These are phyloP conservation scores for Perkinsus olseni DNA, from an alignment of 169 alveolate genomes.

Conservation along the genomic window DNA sequence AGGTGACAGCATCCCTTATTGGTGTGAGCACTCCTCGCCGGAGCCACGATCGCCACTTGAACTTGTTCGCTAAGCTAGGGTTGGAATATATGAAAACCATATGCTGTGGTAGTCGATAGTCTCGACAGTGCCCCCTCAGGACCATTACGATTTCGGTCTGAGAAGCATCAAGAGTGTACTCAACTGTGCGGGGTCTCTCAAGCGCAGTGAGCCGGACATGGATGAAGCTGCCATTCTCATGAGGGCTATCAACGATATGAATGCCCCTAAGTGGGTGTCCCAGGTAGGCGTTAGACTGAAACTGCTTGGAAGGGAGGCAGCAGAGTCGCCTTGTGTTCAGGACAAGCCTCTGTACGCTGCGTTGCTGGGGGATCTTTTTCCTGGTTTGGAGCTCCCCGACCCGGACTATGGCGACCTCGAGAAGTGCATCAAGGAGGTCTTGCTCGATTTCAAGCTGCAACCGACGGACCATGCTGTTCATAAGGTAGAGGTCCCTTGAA, in stretches of 20 bases:
- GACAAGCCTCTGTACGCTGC: slow-evolving; percentile 77
- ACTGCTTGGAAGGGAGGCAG: no score
- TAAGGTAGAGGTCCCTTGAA: not conserved
- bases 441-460: slow-evolving; percentile 35
- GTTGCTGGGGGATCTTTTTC: slow-evolving; percentile 80
- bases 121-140: slow-evolving; percentile 3
- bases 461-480: slow-evolving; percentile 23
- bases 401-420: slow-evolving; percentile 53
- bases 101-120: no score
- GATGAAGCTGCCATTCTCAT: slow-evolving; percentile 70
- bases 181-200: slow-evolving; percentile 87
- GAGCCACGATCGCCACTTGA: no score
- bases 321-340: slow-evolving; percentile 43
- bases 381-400: slow-evolving; percentile 61
- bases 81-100: no score
- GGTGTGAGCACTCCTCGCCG: no score
- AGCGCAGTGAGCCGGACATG: slow-evolving; percentile 77
- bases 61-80: no score
- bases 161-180: slow-evolving; percentile 88
- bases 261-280: slow-evolving; percentile 54
- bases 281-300: not conserved
- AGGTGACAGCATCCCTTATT: slow-evolving; percentile 15
- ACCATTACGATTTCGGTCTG: slow-evolving; percentile 93
- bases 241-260: slow-evolving; percentile 55
- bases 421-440: slow-evolving; percentile 44